Conservation (phyloP, 768 basidiomycete species). For the Pleurotus tuoliensis region DNA sequence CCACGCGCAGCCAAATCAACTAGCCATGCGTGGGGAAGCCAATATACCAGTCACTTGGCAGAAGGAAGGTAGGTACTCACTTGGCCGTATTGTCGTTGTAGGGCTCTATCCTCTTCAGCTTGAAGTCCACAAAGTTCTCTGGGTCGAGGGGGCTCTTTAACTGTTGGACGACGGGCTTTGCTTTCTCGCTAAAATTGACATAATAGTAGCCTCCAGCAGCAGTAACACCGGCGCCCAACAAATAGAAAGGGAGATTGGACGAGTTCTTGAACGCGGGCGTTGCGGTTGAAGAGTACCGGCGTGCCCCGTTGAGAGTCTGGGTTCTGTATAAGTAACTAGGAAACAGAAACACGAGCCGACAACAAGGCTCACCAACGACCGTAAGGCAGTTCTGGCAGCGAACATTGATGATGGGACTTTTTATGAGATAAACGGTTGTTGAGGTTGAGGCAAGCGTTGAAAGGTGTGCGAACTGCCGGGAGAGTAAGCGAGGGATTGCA, state of each 20-base stretch:
- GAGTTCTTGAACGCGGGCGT: constrained; percentile 38
- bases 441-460: not conserved
- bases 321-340: too few species aligned
- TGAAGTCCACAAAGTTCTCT: constrained; percentile 73
- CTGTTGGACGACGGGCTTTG: constrained; percentile 32
- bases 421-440: not conserved
- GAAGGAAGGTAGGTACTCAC: constrained; percentile 31
- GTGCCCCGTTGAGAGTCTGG: constrained; percentile 30
- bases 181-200: constrained; percentile 30
- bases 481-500: constrained; percentile 7
- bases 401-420: not conserved
- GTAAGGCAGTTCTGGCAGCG: constrained; percentile 25
- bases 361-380: constrained; percentile 34
- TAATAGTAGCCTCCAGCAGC: constrained; percentile 48
- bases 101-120: constrained; percentile 72
- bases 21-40: too few species aligned
- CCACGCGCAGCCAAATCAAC: too few species aligned
- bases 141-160: constrained; percentile 73
- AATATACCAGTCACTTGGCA: too few species aligned
- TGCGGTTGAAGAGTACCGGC: constrained; percentile 41
- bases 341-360: too few species aligned
- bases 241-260: constrained; percentile 43
- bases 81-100: constrained; percentile 95
- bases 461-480: not conserved
- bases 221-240: constrained; percentile 45